Percentiles rank a stretch among this genome's conserved stretches.
phyloP scores from a whole-genome alignment of 176 grass and related monocot species.

The Hsuehochloa calcarea region DNA sequence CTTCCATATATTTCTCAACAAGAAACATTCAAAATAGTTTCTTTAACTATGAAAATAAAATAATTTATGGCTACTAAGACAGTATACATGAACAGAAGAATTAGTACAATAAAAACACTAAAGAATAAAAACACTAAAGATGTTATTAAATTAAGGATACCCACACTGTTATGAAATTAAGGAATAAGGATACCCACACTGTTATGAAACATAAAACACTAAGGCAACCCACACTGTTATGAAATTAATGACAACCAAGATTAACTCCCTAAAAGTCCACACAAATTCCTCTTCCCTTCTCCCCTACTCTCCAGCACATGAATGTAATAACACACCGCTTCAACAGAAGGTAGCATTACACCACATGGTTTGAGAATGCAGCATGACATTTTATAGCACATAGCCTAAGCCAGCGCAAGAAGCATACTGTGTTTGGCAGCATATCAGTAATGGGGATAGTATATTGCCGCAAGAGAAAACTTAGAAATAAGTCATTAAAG shows the following conservation, averaged over 20 bases:
- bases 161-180: too few relatives aligned
- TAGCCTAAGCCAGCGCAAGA: too few relatives aligned
- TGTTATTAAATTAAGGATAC: not conserved
- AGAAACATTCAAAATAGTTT: not conserved
- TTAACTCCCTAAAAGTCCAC: not conserved
- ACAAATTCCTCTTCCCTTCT: not conserved
- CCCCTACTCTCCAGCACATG: not conserved
- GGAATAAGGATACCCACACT: too few relatives aligned
- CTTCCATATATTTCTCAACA: not conserved
- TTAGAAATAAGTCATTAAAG: not conserved
- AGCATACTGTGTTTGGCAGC: not conserved
- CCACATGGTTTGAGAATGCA: not conserved
- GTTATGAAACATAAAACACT: too few relatives aligned
- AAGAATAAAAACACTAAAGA: not conserved
- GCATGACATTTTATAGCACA: not conserved
- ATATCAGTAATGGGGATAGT: not conserved
- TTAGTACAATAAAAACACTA: not conserved
- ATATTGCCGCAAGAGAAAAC: not conserved
- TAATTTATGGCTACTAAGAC: not conserved
- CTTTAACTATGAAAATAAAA: not conserved
- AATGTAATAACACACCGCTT: not conserved
- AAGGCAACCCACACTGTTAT: not conserved
- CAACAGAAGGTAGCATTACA: not conserved
- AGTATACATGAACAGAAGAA: not conserved
- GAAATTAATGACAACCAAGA: not conserved